A percentile compares a stretch with the other conserved stretches of the same genome.
Conservation (phyloP, 352 stramenopile species). For the Phytophthora pisi region DNA sequence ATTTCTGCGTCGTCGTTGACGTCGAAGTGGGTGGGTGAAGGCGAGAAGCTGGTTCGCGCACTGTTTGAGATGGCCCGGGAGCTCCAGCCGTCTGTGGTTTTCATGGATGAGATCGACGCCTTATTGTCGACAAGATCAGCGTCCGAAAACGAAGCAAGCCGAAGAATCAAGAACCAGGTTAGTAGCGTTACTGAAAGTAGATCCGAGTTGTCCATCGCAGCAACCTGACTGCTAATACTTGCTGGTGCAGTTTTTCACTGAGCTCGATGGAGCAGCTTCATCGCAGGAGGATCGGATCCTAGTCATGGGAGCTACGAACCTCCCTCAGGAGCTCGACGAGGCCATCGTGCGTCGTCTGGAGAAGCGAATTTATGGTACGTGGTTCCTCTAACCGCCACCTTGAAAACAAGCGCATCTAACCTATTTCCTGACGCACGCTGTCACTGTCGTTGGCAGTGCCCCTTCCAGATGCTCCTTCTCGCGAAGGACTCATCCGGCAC, state of each 20-base stretch:
- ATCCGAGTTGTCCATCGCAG: not conserved
- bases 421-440: not conserved
- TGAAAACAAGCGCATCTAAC: too few relatives aligned
- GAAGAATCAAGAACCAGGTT: slow-evolving; percentile 91
- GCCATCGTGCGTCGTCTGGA: slow-evolving; percentile 86
- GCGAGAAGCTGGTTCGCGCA: slow-evolving; percentile 94
- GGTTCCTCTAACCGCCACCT: not conserved
- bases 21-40: slow-evolving; percentile 91
- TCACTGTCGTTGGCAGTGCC: slow-evolving; percentile 50
- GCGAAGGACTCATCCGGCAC: slow-evolving; percentile 64
- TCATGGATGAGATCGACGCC: slow-evolving; percentile 91
- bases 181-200: not conserved
- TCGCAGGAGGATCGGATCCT: slow-evolving; percentile 81
- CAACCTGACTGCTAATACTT: slow-evolving; percentile 4
- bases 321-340: slow-evolving; percentile 87
- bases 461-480: slow-evolving; percentile 60
- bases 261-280: slow-evolving; percentile 82
- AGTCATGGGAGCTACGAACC: slow-evolving; percentile 89
- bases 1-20: slow-evolving; percentile 90
- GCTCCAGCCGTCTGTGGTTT: slow-evolving; percentile 85
- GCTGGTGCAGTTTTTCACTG: slow-evolving; percentile 79
- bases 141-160: slow-evolving; percentile 86
- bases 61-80: slow-evolving; percentile 93
- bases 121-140: slow-evolving; percentile 75
- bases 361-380: slow-evolving; percentile 89